Base-by-base conservation (phyloP, 2,329 filamentous ascomycete species). In the Aspergillus sp. region DNA sequence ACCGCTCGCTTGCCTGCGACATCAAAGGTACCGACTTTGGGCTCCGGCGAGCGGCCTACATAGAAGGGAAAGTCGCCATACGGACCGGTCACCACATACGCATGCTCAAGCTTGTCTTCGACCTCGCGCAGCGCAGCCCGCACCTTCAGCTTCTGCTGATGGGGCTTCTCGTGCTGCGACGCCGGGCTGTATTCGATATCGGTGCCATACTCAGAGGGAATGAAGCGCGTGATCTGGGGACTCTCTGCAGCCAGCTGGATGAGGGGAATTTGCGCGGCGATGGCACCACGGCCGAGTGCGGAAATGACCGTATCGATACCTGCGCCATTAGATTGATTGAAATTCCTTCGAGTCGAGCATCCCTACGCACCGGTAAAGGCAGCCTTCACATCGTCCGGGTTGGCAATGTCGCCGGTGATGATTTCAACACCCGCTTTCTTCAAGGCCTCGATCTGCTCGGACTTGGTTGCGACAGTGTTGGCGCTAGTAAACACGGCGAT, bases 131-230 rank as follows among this genome's bases (percentile, higher is more conserved):
- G 75, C 26, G 79, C 80, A 51, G 79, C 81, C 53, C 87, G 78
- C n/a, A 89, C 83, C 61, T 83, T 82, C 49, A 89, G 77, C 67
- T 90, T 90, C 50, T 77, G 70, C 70, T 89, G 86, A 63, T 90
- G 87, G 2, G 87, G 84, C 62, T 79, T 82, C 69, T 90, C 87
- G 8, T 70, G 60, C 2, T 76, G 75, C 13, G 84, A 87, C 19
- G 76, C 64, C 1, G 82, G 74, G 19, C 76, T 73, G 61, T 87
- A 85, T 64, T 85, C 84, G 44, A 84, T 81, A 62, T 85, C 85
- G 1, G 82, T 87, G 51, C 82, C 83, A 62, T 84, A 88, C 65
- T 88, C 85, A 7, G 82, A 86, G 0, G 86, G 85, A 57, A 86
- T 81, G 72, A 89, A 87, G 74, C 82, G 82, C 56, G 79, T 77